phyloP scores from a whole-genome alignment of 345 rosid species.

The Brassica rapa region DNA sequence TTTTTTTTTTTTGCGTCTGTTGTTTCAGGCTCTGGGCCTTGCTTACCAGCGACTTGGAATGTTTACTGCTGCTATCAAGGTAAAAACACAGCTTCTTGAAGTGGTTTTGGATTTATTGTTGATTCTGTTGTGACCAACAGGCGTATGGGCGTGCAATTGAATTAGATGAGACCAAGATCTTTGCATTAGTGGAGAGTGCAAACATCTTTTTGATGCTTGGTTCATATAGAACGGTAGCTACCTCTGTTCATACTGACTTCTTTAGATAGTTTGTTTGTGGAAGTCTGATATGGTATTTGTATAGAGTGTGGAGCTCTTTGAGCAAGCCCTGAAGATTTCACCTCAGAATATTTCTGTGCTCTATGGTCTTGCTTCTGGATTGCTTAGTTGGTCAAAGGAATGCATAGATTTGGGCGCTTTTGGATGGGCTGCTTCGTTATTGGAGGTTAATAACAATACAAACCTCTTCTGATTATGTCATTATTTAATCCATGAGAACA shows the following conservation, averaged over 20 bases:
- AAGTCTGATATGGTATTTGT: constrained; percentile 39
- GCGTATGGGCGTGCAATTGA: constrained; percentile 86
- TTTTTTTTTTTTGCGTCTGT: not conserved
- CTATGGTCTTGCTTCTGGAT: constrained; percentile 84
- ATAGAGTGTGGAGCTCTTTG: constrained; percentile 84
- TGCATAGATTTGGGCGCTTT: constrained; percentile 80
- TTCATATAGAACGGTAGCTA: constrained; percentile 76
- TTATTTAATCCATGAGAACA: not conserved
- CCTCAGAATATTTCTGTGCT: constrained; percentile 74
- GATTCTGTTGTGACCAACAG: constrained; percentile 42
- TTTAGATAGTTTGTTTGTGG: constrained; percentile 15
- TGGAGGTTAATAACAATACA: constrained; percentile 60
- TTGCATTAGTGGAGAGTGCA: constrained; percentile 84
- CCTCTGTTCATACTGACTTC: not conserved
- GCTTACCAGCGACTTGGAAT: constrained; percentile 94
- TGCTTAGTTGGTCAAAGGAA: constrained; percentile 83
- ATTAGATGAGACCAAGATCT: constrained; percentile 68
- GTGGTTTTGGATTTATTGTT: constrained; percentile 15
- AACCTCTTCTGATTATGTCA: constrained; percentile 23
- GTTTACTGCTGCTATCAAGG: constrained; percentile 96
- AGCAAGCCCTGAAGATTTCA: constrained; percentile 68
- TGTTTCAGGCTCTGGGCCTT: constrained; percentile 78
- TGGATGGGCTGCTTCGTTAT: constrained; percentile 80
- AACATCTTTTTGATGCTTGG: constrained; percentile 88
- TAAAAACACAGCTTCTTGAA: constrained; percentile 19